phyloP scores from a whole-genome alignment of 495 filamentous ascomycete species.

The Cercophora samala region DNA sequence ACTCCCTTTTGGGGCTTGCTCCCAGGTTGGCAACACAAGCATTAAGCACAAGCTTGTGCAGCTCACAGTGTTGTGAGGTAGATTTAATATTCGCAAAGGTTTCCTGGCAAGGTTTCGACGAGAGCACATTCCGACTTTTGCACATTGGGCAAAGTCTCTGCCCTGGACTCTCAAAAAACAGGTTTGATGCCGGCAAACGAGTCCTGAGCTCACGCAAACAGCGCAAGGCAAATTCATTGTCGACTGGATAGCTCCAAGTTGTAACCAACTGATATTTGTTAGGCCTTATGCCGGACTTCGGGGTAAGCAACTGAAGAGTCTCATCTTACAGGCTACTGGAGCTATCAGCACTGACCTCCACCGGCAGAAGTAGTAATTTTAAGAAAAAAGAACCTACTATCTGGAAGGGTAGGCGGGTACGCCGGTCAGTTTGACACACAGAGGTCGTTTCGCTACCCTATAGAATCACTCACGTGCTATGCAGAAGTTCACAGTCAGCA shows the following conservation, averaged over 20 bases:
- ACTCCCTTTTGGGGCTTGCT: not conserved
- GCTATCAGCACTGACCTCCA: not conserved
- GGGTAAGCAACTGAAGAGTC: too few species aligned
- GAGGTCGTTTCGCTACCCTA: too few species aligned
- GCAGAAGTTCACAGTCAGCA: too few species aligned
- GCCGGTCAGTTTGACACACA: too few species aligned
- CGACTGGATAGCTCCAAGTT: slow-evolving; percentile 4
- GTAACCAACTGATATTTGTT: not conserved
- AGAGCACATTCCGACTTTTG: not conserved
- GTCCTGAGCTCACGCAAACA: not conserved
- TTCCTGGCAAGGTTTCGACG: not conserved
- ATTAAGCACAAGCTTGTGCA: not conserved
- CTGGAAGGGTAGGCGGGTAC: not conserved
- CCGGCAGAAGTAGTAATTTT: not conserved
- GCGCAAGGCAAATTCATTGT: not conserved
- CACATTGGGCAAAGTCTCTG: not conserved
- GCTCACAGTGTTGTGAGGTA: not conserved
- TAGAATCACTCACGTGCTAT: too few species aligned
- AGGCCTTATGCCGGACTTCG: not conserved
- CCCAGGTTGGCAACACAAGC: not conserved
- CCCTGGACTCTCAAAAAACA: not conserved
- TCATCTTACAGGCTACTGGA: not conserved
- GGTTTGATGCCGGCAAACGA: not conserved
- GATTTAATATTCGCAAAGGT: not conserved
- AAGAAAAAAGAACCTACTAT: not conserved